Evolutionary conservation across 1,284 basidiomycete genomes (phyloP), one percentile per base, ranked within the genome.

Genomic region (Puccinia triticina): DNA sequence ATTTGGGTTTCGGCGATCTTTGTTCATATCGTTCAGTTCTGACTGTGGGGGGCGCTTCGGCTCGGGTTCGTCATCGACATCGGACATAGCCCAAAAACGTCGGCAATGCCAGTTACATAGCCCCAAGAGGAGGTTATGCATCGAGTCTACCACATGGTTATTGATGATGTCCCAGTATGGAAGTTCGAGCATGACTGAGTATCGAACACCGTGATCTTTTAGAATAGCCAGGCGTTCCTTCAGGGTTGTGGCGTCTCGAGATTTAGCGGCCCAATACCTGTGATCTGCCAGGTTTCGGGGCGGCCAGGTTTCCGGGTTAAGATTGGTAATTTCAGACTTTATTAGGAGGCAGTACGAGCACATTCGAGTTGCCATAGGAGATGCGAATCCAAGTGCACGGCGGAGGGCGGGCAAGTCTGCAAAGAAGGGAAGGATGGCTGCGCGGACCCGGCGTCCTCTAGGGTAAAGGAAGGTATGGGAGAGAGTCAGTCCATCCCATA

Each of bases 401-500:
- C 83, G 81, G 18, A 72, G 53, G 46, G 84, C 84, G 18, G 83
- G 83, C 8, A 84, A 50, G 50, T 82, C 72, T 8, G 79, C 79
- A 67, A 82, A 74, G 43, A 82, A 82, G 1, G 72, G 79, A 0
- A 82, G 43, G 23, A 82, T 61, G 29, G 79, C 71, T 0, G 43
- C 69, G 48, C 14, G 29, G 40, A 82, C 29, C 2, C 53, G 46
- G 11, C 61, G 72, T 12, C 79, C 79, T 50, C 37, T 10, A 37
- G 40, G 55, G 55, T 66, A 48, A 32, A 46, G 59, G 32, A 21
- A 12, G 12, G 79, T 82, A 43, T 53, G 53, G 12, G 71, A 74
- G 3, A 82, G 40, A 32, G 14, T 76, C 7, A 88, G 82, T 0
- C 88, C 88, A n/a, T 84, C 23, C 86, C 87, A 88, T 32, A 87